A percentile compares a stretch with the other conserved stretches of the same genome.
These are phyloP conservation scores for Pseudocercospora pini-densiflorae DNA, from an alignment of 2,329 filamentous ascomycete genomes.

Conservation along the genomic window DNA sequence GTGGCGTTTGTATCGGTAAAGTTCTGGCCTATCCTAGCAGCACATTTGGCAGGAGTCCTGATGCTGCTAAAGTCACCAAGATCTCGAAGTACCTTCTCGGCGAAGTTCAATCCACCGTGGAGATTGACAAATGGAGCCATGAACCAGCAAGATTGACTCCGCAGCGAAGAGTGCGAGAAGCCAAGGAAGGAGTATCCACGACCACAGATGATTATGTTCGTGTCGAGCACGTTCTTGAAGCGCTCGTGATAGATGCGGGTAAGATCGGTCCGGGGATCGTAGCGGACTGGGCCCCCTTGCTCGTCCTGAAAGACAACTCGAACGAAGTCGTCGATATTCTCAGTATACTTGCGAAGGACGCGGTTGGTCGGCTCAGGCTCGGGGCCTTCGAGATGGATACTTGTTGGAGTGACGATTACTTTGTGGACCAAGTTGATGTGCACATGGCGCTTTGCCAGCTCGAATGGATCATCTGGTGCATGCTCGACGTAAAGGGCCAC, in stretches of 20 bases:
- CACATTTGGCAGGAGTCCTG: slow-evolving; percentile 60
- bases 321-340: slow-evolving; percentile 66
- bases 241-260: slow-evolving; percentile 59
- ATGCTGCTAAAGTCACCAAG: slow-evolving; percentile 59
- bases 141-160: slow-evolving; percentile 73
- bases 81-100: slow-evolving; percentile 48
- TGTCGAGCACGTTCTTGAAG: slow-evolving; percentile 64
- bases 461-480: slow-evolving; percentile 36
- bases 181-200: slow-evolving; percentile 70
- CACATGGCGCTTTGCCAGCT: slow-evolving; percentile 38
- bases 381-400: slow-evolving; percentile 50
- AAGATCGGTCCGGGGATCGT: slow-evolving; percentile 57
- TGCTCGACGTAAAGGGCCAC: slow-evolving; percentile 44
- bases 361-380: slow-evolving; percentile 69
- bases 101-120: slow-evolving; percentile 39
- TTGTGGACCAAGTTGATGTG: slow-evolving; percentile 44
- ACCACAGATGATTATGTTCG: slow-evolving; percentile 67
- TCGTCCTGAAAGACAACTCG: slow-evolving; percentile 78
- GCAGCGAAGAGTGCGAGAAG: slow-evolving; percentile 78
- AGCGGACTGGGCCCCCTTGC: slow-evolving; percentile 66
- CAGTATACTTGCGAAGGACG: slow-evolving; percentile 68
- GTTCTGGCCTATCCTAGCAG: slow-evolving; percentile 65
- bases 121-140: slow-evolving; percentile 53
- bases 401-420: slow-evolving; percentile 46
- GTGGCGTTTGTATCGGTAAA: slow-evolving; percentile 76